Evolutionary conservation across 2,329 filamentous ascomycete genomes (phyloP), one percentile per base, ranked within the genome.

Genomic region (Xylaria sp.): DNA sequence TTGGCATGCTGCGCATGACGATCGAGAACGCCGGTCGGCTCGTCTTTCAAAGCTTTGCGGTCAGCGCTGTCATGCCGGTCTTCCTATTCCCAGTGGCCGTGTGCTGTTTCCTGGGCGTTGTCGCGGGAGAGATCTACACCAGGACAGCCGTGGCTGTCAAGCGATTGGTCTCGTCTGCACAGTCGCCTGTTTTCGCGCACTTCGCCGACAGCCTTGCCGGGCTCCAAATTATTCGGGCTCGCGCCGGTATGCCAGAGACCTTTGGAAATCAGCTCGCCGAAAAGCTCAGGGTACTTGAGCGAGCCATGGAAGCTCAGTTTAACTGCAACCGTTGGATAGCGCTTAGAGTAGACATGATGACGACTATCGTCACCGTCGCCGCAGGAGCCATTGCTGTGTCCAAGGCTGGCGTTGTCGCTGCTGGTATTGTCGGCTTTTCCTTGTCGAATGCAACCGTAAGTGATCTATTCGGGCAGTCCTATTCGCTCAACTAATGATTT

Each of bases 291-390:
- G 71, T 78, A 0, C 83, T 80, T 72, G 78, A 80, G 11, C 78
- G 79, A 5, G 76, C 82, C 0, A 74, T 78, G 0, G 83, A 86
- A 68, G 76, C 83, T 0, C 81, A 79, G 49, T 85, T 79, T 64
- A 86, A 85, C 71, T 81, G 81, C 63, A 87, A 87, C 69, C 80
- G 84, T 7, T 87, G 84, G 84, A 81, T 87, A 2, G 78, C 80
- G 1, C 78, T 86, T 40, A 80, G 84, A 4, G 77, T 84, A 4
- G 84, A 86, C 63, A 78, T 85, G 67, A 80, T 83, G 55, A 84
- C 83, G 1, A 82, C 83, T 0, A 72, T 84, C 1, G 82, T 86
- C 11, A 79, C 81, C 12, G 76, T 84, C 1, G 76, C 77, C 9
- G 84, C 84, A 0, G 84, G 84, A 8, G 77, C 79, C 47, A 84